phyloP scores from a whole-genome alignment of 257 asterid species.

The Gentiana straminea region DNA sequence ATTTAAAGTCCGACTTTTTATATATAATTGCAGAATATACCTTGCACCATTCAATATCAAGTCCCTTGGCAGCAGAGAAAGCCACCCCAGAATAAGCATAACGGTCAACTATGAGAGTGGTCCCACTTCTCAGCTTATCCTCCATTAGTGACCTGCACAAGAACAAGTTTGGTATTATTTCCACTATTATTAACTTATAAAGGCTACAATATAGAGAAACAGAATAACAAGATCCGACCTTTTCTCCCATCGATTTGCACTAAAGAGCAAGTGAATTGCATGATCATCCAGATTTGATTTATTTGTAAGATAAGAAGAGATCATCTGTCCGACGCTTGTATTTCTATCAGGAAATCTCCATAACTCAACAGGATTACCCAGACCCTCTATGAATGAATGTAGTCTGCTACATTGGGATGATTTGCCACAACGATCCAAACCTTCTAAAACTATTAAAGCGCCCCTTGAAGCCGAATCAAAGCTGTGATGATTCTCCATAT shows the following conservation, averaged over 20 bases:
- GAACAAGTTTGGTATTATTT: background rate
- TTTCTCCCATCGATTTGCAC: constrained; percentile 96
- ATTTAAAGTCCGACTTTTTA: background rate
- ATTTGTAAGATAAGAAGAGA: constrained; percentile 77
- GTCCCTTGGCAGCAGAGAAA: constrained; percentile 89
- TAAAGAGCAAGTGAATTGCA: constrained; percentile 86
- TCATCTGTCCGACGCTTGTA: constrained; percentile 88
- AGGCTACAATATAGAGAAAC: background rate
- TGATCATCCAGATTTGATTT: constrained; percentile 75
- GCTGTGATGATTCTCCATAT: constrained; percentile 47
- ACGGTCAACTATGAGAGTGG: constrained; percentile 73
- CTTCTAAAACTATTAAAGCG: constrained; percentile 87
- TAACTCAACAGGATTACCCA: constrained; percentile 64
- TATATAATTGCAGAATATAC: constrained; percentile 20
- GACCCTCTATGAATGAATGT: constrained; percentile 43
- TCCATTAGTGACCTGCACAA: constrained; percentile 65
- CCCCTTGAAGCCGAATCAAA: constrained; percentile 47
- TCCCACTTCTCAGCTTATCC: constrained; percentile 65
- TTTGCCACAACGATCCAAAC: constrained; percentile 89
- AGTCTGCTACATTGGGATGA: constrained; percentile 68
- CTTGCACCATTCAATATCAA: constrained; percentile 81
- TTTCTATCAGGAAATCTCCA: constrained; percentile 97
- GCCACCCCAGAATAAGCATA: constrained; percentile 92
- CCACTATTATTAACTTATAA: too few species aligned
- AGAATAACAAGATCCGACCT: constrained; percentile 29